Evolutionary conservation across 2,329 filamentous ascomycete species (phyloP), one percentile per base, ranked within the genome.

Genomic region (Diaporthe aspalathi): DNA sequence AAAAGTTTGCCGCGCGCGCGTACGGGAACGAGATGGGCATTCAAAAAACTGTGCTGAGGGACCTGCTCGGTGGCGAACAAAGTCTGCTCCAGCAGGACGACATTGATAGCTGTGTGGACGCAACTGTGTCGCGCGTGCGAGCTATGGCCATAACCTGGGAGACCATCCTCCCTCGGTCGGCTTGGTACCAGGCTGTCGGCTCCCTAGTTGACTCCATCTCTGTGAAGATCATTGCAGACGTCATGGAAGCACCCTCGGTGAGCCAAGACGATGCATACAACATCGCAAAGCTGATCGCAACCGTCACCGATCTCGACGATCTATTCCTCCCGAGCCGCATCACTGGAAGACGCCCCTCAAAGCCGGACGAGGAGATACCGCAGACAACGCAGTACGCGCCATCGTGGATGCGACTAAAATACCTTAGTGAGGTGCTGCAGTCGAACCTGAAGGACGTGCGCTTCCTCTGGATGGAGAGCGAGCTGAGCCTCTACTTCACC

Each of bases 391-490:
- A 91, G 76, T 91, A 90, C 74, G 88, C 89, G 5, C 83, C 85
- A 3, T 85, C 84, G 62, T 92, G 90, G 90, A 82, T 92, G 71
- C 85, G 89, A 62, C 83, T 92, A 72, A 89, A 91, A 79, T 92
- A 88, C 75, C 82, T 92, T 22, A 87, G 87, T 73, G 88, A 92
- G 78, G 86, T 92, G 35, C 81, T 92, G 74, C 90, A 92, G 81
- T 91, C 89, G 75, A 91, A 92, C 76, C 81, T 92, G 67, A 87
- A 87, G 73, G 90, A 92, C 73, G 87, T 92, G 70, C 84, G 84
- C 70, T 91, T 84, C 73, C 79, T 92, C 47, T 92, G 90, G 90
- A 84, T 87, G 76, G 89, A 92, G 73, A 90, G 89, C 79, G 89
- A 91, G 78, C 81, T 92, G 52, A 90, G 89, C 73, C 78, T 91